A percentile compares a stretch with the other conserved stretches of the same genome.
Evolutionary conservation across 2,329 filamentous ascomycete genomes (phyloP).

Genomic region (Hansfordia pulvinata): DNA sequence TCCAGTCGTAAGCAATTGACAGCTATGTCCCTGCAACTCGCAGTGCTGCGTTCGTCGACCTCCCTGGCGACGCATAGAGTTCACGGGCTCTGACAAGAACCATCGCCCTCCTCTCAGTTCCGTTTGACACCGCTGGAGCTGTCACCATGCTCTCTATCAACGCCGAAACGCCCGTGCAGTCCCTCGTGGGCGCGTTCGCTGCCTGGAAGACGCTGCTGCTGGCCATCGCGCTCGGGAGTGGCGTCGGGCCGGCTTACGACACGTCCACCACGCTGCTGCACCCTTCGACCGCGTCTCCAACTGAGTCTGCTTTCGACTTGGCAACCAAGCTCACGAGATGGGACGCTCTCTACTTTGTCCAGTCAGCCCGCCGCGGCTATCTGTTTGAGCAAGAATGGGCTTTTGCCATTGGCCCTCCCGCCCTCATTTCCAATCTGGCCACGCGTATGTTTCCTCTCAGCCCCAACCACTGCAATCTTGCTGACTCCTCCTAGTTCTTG

Average conservation of each 20-base stretch:
- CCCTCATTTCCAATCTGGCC: slow-evolving; percentile 22
- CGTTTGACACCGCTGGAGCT: too few relatives aligned
- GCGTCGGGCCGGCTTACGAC: slow-evolving; percentile 55
- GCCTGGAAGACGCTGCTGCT: slow-evolving; percentile 57
- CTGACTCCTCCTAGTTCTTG: slow-evolving; percentile 9
- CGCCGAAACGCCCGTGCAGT: slow-evolving; percentile 6
- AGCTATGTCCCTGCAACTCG: too few relatives aligned
- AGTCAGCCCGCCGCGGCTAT: slow-evolving; percentile 48
- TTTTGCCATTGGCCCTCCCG: slow-evolving; percentile 44
- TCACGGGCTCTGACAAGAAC: too few relatives aligned
- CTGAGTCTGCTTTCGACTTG: slow-evolving; percentile 21
- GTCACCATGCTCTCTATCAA: slow-evolving; percentile 11
- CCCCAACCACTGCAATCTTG: not conserved
- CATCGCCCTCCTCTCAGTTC: too few relatives aligned
- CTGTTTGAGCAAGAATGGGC: slow-evolving; percentile 78
- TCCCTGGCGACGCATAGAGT: too few relatives aligned
- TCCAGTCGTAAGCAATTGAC: too few relatives aligned
- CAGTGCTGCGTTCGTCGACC: too few relatives aligned
- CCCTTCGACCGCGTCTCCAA: slow-evolving; percentile 20
- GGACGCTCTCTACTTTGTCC: slow-evolving; percentile 70
- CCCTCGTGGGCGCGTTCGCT: slow-evolving; percentile 30
- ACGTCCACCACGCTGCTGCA: slow-evolving; percentile 54
- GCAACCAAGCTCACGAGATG: slow-evolving; percentile 54
- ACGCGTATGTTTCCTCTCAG: slow-evolving; percentile 14
- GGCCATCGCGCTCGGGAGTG: slow-evolving; percentile 38